Conservation (phyloP, 441 rosid genomes). For the Brassica balearica region DNA sequence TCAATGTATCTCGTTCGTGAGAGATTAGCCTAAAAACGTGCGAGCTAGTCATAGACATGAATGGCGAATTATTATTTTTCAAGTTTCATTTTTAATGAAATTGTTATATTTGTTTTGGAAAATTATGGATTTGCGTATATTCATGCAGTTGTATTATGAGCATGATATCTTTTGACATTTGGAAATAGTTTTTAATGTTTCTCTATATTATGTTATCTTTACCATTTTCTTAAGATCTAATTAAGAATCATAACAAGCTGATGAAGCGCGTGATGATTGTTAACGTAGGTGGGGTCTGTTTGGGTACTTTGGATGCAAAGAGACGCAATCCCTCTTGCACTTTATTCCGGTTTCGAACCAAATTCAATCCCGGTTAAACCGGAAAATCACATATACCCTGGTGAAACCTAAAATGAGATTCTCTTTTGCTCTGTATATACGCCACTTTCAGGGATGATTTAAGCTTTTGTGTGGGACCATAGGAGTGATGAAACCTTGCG, state of each 20-base stretch:
- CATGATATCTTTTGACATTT: not conserved
- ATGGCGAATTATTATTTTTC: not conserved
- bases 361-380: slow-evolving; percentile 30
- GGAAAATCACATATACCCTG: not conserved
- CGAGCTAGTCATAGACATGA: slow-evolving; percentile 35
- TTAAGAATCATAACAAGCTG: too few species aligned
- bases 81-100: not conserved
- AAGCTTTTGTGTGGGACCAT: slow-evolving; percentile 6
- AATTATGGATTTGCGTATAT: slow-evolving; percentile 25
- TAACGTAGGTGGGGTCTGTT: slow-evolving; percentile 35
- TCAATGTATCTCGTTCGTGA: slow-evolving; percentile 37
- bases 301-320: slow-evolving; percentile 43
- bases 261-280: too few species aligned
- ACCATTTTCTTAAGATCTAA: too few species aligned
- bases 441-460: slow-evolving; percentile 32
- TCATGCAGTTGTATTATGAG: slow-evolving; percentile 24
- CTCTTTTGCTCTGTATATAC: slow-evolving; percentile 39
- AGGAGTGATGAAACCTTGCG: slow-evolving; percentile 33
- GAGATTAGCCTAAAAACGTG: slow-evolving; percentile 40
- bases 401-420: slow-evolving; percentile 17
- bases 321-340: slow-evolving; percentile 40
- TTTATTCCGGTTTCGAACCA: slow-evolving; percentile 32
- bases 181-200: slow-evolving; percentile 14
- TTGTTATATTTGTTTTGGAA: slow-evolving; percentile 2
- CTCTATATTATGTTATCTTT: slow-evolving; percentile 4